Percentiles rank a stretch among this genome's conserved stretches.
Conservation (phyloP, 352 stramenopile species). For the Globisporangium orthogonon region DNA sequence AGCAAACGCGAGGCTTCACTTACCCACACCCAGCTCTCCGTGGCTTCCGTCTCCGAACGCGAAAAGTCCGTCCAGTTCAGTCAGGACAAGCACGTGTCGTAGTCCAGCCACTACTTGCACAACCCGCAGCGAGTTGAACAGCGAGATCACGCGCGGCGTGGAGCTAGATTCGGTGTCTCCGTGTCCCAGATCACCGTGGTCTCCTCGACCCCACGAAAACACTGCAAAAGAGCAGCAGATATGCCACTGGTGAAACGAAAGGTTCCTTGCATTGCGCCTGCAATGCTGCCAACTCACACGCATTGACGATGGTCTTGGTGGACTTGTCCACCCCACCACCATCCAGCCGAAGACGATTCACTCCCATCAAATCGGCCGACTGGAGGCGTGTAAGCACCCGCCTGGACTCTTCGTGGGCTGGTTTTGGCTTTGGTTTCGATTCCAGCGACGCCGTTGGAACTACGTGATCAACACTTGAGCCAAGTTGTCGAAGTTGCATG, state of each 20-base stretch:
- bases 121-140: slow-evolving; percentile 55
- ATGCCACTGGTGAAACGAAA: background rate
- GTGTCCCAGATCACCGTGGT: slow-evolving; percentile 52
- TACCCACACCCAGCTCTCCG: slow-evolving; percentile 63
- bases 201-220: slow-evolving; percentile 62
- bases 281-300: background rate
- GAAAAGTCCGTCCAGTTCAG: slow-evolving; percentile 59
- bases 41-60: slow-evolving; percentile 57
- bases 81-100: slow-evolving; percentile 64
- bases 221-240: slow-evolving; percentile 25
- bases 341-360: slow-evolving; percentile 10
- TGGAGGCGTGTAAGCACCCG: slow-evolving; percentile 10
- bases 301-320: slow-evolving; percentile 8
- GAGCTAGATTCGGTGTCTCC: slow-evolving; percentile 33
- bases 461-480: background rate
- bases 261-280: too few species aligned
- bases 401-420: slow-evolving; percentile 11
- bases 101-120: slow-evolving; percentile 44
- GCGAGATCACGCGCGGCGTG: slow-evolving; percentile 34
- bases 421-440: slow-evolving; percentile 10
- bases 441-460: slow-evolving; percentile 5
- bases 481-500: background rate
- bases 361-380: slow-evolving; percentile 14
- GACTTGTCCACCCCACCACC: slow-evolving; percentile 4
- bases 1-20: background rate